These are phyloP conservation scores for Ceratocystis alfenasii DNA, from an alignment of 2,329 filamentous ascomycete species.

Conservation along the genomic window DNA sequence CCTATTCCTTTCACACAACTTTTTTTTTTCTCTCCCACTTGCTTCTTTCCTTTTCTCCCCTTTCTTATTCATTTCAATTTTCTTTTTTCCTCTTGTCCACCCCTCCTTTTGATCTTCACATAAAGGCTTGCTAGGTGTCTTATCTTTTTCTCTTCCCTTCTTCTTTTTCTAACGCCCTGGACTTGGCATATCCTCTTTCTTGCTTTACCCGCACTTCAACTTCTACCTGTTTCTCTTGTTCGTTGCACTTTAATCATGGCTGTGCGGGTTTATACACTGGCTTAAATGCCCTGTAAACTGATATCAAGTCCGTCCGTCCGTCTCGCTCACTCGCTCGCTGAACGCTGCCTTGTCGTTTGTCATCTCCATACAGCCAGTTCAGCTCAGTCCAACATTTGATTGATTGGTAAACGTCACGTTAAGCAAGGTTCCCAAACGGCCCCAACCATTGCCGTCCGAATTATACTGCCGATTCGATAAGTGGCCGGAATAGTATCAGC, in stretches of 20 bases:
- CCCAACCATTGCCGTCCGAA: too few species aligned
- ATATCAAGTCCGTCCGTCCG: background rate
- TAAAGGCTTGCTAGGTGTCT: too few species aligned
- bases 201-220: background rate
- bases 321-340: background rate
- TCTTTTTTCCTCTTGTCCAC: slow-evolving; percentile 4
- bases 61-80: background rate
- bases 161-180: slow-evolving; percentile 5
- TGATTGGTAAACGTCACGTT: background rate
- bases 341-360: background rate
- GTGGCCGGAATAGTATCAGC: too few species aligned
- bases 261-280: slow-evolving; percentile 5
- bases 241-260: slow-evolving; percentile 8
- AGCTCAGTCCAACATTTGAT: background rate
- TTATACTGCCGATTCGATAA: too few species aligned
- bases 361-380: background rate
- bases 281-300: slow-evolving; percentile 7
- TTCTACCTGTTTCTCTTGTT: background rate
- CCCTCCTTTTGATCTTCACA: slow-evolving; percentile 7
- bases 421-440: too few species aligned
- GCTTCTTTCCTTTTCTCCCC: background rate
- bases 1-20: slow-evolving; percentile 3
- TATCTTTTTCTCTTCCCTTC: background rate
- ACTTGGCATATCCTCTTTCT: slow-evolving; percentile 13
- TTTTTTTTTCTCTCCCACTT: background rate